A percentile compares a stretch with the other conserved stretches of the same genome.
These are phyloP conservation scores for Asterochloris erici DNA, from an alignment of 139 green algal species.

Conservation along the genomic window DNA sequence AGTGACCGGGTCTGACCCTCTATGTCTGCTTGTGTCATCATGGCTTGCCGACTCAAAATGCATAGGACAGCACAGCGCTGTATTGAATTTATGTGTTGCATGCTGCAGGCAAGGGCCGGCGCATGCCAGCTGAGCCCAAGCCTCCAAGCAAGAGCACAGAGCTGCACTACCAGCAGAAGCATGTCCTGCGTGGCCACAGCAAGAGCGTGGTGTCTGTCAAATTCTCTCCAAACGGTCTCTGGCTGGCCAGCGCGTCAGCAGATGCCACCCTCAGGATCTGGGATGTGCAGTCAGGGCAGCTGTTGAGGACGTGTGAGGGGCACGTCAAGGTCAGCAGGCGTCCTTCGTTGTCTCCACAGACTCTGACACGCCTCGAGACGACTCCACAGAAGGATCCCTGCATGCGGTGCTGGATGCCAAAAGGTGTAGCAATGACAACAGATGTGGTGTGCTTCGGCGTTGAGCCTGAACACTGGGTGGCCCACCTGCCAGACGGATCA, in stretches of 20 bases:
- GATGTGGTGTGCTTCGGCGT: not conserved
- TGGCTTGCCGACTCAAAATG: not conserved
- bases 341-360: not conserved
- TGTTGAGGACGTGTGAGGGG: slow-evolving; percentile 39
- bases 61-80: not conserved
- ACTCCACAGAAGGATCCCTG: too few relatives aligned
- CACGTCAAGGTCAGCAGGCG: slow-evolving; percentile 36
- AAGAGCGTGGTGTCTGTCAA: slow-evolving; percentile 46
- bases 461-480: not conserved
- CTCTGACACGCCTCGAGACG: too few relatives aligned
- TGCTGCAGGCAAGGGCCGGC: too few relatives aligned
- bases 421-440: not conserved
- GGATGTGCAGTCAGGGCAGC: slow-evolving; percentile 40
- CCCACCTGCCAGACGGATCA: not conserved
- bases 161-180: slow-evolving; percentile 14
- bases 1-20: not conserved
- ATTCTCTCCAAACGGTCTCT: slow-evolving; percentile 48
- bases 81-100: too few relatives aligned
- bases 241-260: slow-evolving; percentile 64
- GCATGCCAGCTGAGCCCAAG: too few relatives aligned
- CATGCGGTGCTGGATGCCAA: not conserved
- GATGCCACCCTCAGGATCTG: slow-evolving; percentile 74
- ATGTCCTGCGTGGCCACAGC: slow-evolving; percentile 35
- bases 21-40: not conserved
- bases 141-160: not conserved